These are phyloP conservation scores for Cyanidiococcus yangmingshanensis DNA, from an alignment of 23 red algal species.

Conservation along the genomic window DNA sequence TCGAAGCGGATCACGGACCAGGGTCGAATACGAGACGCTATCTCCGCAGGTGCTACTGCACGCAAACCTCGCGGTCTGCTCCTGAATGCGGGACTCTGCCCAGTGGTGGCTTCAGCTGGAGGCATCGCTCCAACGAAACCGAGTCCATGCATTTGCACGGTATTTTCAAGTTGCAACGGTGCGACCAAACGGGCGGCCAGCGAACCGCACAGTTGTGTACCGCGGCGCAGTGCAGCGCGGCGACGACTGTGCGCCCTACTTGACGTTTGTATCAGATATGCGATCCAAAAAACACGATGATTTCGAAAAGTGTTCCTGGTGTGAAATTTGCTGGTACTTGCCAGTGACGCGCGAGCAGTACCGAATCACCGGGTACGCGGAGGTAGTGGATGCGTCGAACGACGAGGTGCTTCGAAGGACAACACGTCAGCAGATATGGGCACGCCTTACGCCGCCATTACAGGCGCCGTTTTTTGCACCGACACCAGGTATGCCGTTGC, in stretches of 20 bases:
- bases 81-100: background rate
- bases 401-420: background rate
- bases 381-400: background rate
- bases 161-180: constrained; percentile 4
- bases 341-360: constrained; percentile 12
- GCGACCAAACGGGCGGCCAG: background rate
- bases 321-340: constrained; percentile 13
- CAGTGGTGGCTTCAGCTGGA: background rate
- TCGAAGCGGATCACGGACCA: no score
- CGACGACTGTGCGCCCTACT: background rate
- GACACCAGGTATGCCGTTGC: background rate
- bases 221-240: background rate
- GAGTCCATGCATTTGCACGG: background rate
- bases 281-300: constrained; percentile 3
- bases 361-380: background rate
- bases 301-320: background rate
- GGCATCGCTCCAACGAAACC: background rate
- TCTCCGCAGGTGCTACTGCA: no score
- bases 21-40: no score
- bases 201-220: constrained; percentile 17
- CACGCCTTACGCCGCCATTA: background rate
- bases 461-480: constrained; percentile 13
- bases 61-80: no score
- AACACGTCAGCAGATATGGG: background rate
- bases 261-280: constrained; percentile 6